These are phyloP conservation scores for Didymella lethalis DNA, from an alignment of 2,329 filamentous ascomycete genomes.

Conservation along the genomic window DNA sequence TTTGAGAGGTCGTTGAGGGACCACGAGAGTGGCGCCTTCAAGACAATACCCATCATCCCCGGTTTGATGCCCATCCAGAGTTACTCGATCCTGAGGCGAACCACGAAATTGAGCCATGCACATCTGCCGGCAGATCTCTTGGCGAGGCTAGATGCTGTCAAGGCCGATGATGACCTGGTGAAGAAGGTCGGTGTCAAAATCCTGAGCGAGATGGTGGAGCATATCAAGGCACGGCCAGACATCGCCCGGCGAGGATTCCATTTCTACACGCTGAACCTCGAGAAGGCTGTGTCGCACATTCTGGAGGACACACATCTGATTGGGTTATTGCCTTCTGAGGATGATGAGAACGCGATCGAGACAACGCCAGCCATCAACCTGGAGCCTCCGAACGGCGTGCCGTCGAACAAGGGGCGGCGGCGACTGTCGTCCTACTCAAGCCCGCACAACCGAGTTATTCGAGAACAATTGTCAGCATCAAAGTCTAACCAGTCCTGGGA, in stretches of 20 bases:
- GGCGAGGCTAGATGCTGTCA: constrained; percentile 73
- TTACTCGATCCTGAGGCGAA: constrained; percentile 93
- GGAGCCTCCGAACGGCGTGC: constrained; percentile 37
- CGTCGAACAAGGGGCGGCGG: constrained; percentile 54
- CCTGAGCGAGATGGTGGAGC: constrained; percentile 81
- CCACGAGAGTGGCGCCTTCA: constrained; percentile 85
- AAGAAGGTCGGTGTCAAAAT: constrained; percentile 84
- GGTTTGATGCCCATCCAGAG: constrained; percentile 98
- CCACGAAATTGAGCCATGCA: constrained; percentile 93
- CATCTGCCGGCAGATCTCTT: constrained; percentile 76
- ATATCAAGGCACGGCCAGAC: constrained; percentile 70
- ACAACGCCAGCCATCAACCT: constrained; percentile 53
- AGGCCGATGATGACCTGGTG: constrained; percentile 80
- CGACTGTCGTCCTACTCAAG: constrained; percentile 85
- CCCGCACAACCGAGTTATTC: constrained; percentile 86
- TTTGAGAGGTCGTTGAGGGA: constrained; percentile 81
- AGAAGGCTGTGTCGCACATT: constrained; percentile 95
- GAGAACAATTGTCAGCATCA: constrained; percentile 68
- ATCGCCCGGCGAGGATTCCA: constrained; percentile 74
- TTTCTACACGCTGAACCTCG: constrained; percentile 95
- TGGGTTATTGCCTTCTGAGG: constrained; percentile 60
- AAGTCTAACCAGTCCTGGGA: constrained; percentile 64
- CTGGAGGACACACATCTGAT: constrained; percentile 87
- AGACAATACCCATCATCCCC: constrained; percentile 86
- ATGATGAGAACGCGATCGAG: constrained; percentile 56